A percentile compares a stretch with the other conserved stretches of the same genome.
Evolutionary conservation across 371 early-diverging fungal genomes (phyloP).

Genomic region (Smittium culicis): DNA sequence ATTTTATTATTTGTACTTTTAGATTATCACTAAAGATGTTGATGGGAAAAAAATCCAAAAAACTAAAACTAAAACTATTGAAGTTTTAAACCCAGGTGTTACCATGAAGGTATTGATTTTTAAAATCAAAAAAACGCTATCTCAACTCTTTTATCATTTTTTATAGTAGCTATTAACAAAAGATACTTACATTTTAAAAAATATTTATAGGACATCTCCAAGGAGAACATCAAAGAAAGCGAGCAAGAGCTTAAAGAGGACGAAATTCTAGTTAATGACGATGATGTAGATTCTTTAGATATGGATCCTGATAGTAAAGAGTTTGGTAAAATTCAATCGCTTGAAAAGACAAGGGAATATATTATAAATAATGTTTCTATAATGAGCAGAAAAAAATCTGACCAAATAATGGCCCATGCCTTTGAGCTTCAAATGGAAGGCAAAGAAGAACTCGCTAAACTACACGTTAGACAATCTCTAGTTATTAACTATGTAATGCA

Average conservation of each 20-base stretch:
- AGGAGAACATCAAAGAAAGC: neutral
- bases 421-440: conserved; percentile 65
- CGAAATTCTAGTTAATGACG: conserved; percentile 27
- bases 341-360: conserved; percentile 51
- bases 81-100: conserved; percentile 56
- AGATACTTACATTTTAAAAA: neutral
- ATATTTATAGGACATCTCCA: neutral
- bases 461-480: conserved; percentile 65
- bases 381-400: conserved; percentile 49
- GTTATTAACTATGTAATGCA: conserved; percentile 60
- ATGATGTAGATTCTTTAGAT: conserved; percentile 41
- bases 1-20: neutral
- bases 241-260: neutral
- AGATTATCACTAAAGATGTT: conserved; percentile 9
- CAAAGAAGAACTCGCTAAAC: conserved; percentile 45
- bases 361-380: conserved; percentile 53
- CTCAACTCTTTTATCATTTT: too few relatives aligned
- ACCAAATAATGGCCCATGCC: conserved; percentile 76
- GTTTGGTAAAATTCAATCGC: conserved; percentile 45
- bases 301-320: conserved; percentile 43
- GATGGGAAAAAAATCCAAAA: conserved; percentile 18
- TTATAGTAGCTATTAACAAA: neutral
- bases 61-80: conserved; percentile 37
- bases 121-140: conserved; percentile 4
- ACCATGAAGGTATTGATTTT: conserved; percentile 27